These are phyloP conservation scores for Colletotrichum sp. DNA, from an alignment of 2,329 filamentous ascomycete species.

Conservation along the genomic window DNA sequence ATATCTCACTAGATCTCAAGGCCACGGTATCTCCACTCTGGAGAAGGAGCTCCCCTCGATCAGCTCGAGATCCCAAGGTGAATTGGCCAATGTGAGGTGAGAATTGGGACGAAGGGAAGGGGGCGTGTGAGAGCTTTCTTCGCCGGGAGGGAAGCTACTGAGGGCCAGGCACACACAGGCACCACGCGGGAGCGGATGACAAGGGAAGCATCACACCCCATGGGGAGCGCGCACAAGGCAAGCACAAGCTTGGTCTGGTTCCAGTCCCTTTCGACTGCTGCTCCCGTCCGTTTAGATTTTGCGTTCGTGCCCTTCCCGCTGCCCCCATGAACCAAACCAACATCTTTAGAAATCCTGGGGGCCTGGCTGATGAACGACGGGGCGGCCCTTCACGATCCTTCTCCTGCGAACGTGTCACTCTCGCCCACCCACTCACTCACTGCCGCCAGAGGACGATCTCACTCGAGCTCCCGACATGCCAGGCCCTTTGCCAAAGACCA, in stretches of 20 bases:
- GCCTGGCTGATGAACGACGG: background rate
- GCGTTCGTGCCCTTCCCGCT: background rate
- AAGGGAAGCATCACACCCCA: constrained; percentile 7
- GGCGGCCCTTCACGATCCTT: background rate
- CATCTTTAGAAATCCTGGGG: background rate
- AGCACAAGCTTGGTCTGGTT: background rate
- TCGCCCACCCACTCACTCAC: background rate
- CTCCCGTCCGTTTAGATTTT: background rate
- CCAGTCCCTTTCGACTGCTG: background rate
- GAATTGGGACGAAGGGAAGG: constrained; percentile 2
- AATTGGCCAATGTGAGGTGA: constrained; percentile 21
- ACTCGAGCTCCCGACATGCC: background rate
- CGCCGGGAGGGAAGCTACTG: background rate
- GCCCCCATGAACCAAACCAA: background rate
- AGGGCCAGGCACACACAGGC: background rate
- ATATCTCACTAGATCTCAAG: background rate
- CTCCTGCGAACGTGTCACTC: background rate
- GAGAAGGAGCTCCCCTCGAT: background rate
- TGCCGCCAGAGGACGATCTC: background rate
- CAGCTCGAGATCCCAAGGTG: background rate
- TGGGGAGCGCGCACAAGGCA: background rate
- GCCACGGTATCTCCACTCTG: background rate
- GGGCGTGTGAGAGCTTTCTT: background rate
- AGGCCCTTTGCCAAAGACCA: background rate
- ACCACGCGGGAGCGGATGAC: constrained; percentile 2